Evolutionary conservation across 2,329 filamentous ascomycete genomes (phyloP).

Genomic region (Boeremia lycopersici): DNA sequence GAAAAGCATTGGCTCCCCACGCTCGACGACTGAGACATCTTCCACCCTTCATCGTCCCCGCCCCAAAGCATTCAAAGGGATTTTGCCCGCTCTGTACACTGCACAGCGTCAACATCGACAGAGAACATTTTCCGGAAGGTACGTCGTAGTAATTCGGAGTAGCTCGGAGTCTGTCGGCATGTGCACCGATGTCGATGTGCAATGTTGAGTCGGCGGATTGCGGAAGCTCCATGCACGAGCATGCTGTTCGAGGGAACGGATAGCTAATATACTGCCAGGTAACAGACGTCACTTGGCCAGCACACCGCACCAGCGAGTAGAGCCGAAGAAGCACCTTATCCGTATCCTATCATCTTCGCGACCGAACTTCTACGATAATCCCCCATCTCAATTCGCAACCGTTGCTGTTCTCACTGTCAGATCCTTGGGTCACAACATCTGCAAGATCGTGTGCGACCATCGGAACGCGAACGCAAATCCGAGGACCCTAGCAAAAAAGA

Average conservation of each 20-base stretch:
- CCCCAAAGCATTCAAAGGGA: constrained; percentile 25
- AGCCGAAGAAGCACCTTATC: constrained; percentile 23
- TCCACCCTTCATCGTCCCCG: constrained; percentile 23
- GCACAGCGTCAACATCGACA: constrained; percentile 1
- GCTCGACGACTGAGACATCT: constrained; percentile 36
- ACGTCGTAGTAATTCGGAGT: constrained; percentile 15
- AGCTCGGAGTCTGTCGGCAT: neutral
- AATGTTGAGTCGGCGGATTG: constrained; percentile 10
- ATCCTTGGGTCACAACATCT: constrained; percentile 3
- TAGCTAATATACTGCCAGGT: constrained; percentile 41
- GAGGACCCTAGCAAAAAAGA: constrained; percentile 8
- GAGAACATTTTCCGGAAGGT: constrained; percentile 21
- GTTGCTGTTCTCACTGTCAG: neutral
- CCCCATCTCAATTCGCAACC: neutral
- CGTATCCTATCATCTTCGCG: constrained; percentile 13
- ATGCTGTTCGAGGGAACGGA: constrained; percentile 28
- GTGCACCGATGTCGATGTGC: neutral
- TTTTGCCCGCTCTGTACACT: constrained; percentile 16
- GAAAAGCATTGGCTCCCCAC: constrained; percentile 35
- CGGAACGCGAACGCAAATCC: constrained; percentile 5
- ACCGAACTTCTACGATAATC: constrained; percentile 12
- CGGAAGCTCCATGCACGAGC: constrained; percentile 7
- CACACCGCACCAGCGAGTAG: neutral
- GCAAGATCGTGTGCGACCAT: constrained; percentile 17
- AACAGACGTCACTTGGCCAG: constrained; percentile 18